phyloP scores from a whole-genome alignment of 2,329 filamentous ascomycete species.

The Penicillium sp. region DNA sequence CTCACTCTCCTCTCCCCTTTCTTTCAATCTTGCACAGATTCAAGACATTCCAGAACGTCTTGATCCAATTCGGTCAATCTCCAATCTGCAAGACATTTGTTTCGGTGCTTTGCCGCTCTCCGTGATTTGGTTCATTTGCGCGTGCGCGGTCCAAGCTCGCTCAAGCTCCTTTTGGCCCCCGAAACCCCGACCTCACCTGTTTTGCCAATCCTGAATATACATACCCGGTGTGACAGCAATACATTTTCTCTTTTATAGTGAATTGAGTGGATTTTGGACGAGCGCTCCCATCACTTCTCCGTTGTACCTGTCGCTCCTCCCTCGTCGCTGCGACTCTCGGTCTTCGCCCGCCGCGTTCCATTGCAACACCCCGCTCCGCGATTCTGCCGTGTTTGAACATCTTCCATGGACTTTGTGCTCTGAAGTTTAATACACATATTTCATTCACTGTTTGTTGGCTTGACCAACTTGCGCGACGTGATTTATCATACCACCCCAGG shows the following conservation, averaged over 20 bases:
- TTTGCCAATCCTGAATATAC: slow-evolving; percentile 9
- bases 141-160: slow-evolving; percentile 8
- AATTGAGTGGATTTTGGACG: not conserved
- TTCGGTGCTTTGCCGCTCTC: not conserved
- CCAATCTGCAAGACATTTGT: slow-evolving; percentile 2
- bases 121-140: not conserved
- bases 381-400: slow-evolving; percentile 13
- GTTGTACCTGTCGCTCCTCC: not conserved
- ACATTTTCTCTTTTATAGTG: not conserved
- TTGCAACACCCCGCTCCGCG: slow-evolving; percentile 18
- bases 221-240: not conserved
- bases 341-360: slow-evolving; percentile 9
- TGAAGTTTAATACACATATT: slow-evolving; percentile 5
- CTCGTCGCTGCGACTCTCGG: not conserved
- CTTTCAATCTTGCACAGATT: slow-evolving; percentile 10
- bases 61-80: not conserved
- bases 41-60: not conserved
- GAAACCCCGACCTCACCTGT: slow-evolving; percentile 10
- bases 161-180: slow-evolving; percentile 10
- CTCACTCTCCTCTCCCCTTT: slow-evolving; percentile 25
- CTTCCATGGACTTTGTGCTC: slow-evolving; percentile 16
- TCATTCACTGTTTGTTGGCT: not conserved
- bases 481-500: not conserved
- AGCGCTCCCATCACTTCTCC: not conserved
- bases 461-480: not conserved